These are phyloP conservation scores for Yamadazyma nakazawae DNA, from an alignment of 805 yeast genomes.

Conservation along the genomic window DNA sequence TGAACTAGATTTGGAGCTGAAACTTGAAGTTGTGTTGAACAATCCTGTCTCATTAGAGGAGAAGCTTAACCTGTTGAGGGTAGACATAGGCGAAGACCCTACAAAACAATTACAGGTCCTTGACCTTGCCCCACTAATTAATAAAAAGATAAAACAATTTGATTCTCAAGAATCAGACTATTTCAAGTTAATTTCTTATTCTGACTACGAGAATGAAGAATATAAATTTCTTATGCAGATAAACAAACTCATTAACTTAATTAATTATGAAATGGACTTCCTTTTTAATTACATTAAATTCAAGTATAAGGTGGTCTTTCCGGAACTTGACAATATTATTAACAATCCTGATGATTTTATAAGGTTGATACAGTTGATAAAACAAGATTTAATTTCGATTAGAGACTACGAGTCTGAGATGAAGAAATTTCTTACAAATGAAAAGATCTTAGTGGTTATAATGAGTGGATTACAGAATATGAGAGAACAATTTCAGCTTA, in stretches of 20 bases:
- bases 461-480: constrained; percentile 65
- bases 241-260: constrained; percentile 52
- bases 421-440: constrained; percentile 49
- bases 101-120: constrained; percentile 20
- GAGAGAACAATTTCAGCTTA: constrained; percentile 21
- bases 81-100: constrained; percentile 19
- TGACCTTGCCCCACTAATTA: constrained; percentile 23
- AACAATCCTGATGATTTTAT: constrained; percentile 63
- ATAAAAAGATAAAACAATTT: constrained; percentile 18
- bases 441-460: constrained; percentile 65
- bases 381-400: constrained; percentile 41
- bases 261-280: constrained; percentile 51
- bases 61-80: constrained; percentile 15
- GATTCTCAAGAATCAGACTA: constrained; percentile 27
- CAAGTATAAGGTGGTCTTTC: constrained; percentile 59
- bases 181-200: constrained; percentile 27
- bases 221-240: constrained; percentile 50
- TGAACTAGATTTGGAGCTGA: constrained; percentile 6
- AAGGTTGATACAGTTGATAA: constrained; percentile 46
- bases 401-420: constrained; percentile 33
- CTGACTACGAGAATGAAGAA: constrained; percentile 33
- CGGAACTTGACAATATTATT: constrained; percentile 65
- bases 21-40: constrained; percentile 10
- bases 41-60: constrained; percentile 7
- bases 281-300: constrained; percentile 49